Conservation (phyloP, 495 filamentous ascomycete genomes). For the Lophium mytilinum region DNA sequence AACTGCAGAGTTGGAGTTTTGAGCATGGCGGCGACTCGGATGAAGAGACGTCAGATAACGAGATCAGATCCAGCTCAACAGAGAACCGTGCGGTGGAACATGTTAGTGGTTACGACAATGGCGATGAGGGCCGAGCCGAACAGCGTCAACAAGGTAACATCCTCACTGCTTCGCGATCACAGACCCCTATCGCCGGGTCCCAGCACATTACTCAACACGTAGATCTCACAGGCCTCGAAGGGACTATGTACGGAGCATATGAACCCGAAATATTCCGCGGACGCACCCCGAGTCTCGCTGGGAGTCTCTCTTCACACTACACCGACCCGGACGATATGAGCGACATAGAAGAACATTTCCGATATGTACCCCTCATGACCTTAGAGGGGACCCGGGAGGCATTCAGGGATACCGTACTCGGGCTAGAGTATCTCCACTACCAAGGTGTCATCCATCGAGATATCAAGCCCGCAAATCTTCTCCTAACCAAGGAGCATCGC, state of each 20-base stretch:
- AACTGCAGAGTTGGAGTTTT: constrained; percentile 57
- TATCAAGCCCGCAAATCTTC: constrained; percentile 96
- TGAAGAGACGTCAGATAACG: constrained; percentile 26
- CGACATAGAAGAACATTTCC: constrained; percentile 46
- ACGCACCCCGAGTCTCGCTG: constrained; percentile 53
- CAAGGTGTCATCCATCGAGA: constrained; percentile 96
- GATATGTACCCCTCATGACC: constrained; percentile 85
- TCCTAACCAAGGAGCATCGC: constrained; percentile 74
- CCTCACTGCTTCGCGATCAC: constrained; percentile 19
- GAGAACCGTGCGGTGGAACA: neutral
- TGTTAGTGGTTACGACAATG: neutral
- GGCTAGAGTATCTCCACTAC: constrained; percentile 91
- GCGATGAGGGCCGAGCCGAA: too few relatives aligned
- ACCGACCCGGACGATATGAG: constrained; percentile 58
- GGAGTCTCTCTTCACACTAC: constrained; percentile 49
- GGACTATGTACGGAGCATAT: constrained; percentile 68
- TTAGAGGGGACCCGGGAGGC: constrained; percentile 74
- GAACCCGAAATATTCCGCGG: constrained; percentile 43
- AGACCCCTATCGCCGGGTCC: constrained; percentile 10
- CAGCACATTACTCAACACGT: constrained; percentile 36
- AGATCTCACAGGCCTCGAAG: constrained; percentile 53
- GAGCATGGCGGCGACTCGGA: constrained; percentile 69
- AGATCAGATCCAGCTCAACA: constrained; percentile 19
- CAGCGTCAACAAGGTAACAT: constrained; percentile 2
- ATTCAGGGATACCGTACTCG: constrained; percentile 88